These are phyloP conservation scores for sweet orange (Citrus sinensis) DNA, from an alignment of 345 rosid genomes.

Conservation along the genomic window DNA sequence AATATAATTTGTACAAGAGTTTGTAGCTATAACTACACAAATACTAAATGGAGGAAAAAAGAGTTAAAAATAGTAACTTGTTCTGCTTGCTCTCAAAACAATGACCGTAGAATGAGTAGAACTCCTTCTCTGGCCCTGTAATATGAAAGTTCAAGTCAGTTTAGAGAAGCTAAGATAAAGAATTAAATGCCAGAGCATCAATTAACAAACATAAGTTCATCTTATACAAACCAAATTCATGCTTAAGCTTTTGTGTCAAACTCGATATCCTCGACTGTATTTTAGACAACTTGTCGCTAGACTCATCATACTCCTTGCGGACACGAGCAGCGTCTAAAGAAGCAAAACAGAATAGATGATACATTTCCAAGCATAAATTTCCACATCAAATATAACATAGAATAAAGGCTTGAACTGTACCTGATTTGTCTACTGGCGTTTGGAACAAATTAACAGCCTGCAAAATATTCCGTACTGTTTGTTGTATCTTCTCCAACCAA, in stretches of 20 bases:
- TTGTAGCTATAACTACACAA: too few relatives aligned
- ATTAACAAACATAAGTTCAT: slow-evolving; percentile 13
- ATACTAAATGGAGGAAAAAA: not conserved
- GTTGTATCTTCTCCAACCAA: slow-evolving; percentile 85
- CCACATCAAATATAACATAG: not conserved
- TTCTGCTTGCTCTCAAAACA: slow-evolving; percentile 92
- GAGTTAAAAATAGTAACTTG: slow-evolving; percentile 43
- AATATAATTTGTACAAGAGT: too few relatives aligned
- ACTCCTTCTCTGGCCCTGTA: slow-evolving; percentile 88
- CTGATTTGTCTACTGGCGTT: slow-evolving; percentile 72
- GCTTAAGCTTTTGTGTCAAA: slow-evolving; percentile 71
- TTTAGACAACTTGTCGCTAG: slow-evolving; percentile 67
- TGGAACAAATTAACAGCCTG: slow-evolving; percentile 73
- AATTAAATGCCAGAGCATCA: slow-evolving; percentile 5
- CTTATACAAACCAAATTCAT: slow-evolving; percentile 77
- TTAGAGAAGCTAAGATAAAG: slow-evolving; percentile 19
- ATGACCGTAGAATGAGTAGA: slow-evolving; percentile 72
- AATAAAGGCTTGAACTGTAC: slow-evolving; percentile 29
- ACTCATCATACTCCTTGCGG: slow-evolving; percentile 80
- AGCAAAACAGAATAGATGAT: slow-evolving; percentile 20
- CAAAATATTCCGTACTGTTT: slow-evolving; percentile 52
- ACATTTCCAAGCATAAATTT: slow-evolving; percentile 2
- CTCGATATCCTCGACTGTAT: slow-evolving; percentile 82
- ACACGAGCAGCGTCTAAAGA: slow-evolving; percentile 71
- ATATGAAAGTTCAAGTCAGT: slow-evolving; percentile 20